Evolutionary conservation across 352 stramenopile species (phyloP), one percentile per base, ranked within the genome.

Genomic region (Phytophthora sansomeana): DNA sequence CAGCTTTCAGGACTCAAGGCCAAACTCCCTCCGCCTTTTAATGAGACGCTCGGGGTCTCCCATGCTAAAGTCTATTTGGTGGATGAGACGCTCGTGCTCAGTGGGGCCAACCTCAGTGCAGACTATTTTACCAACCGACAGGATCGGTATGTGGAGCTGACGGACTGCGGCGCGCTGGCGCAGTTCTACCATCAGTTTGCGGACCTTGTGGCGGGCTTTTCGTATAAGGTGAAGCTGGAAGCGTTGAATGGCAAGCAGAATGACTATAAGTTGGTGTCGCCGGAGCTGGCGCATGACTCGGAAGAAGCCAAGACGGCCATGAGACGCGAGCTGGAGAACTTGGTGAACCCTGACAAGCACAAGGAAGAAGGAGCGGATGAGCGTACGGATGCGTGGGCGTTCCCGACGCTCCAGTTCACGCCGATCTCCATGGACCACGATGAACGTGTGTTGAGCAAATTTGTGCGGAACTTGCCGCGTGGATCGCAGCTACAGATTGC

Each of bases 71-170:
- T 92, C 16, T 96, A 96, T 48, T 56, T 93, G 8, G 81, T 87
- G 43, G 89, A 96, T 66, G 83, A 94, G 51, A 90, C 74, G 26
- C 75, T 95, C 28, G 80, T 95, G 38, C 78, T 95, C 11, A 93
- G 83, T 48, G 89, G 87, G 9, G 89, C 89, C 7, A 96, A 96
- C 56, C 63, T 96, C 6, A 93, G 83, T 54, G 65, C 78, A 3
- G 87, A 95, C 59, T 96, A 96, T 48, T 96, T 96, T 21, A 93
- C 85, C 1, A 89, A 91, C 44, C 63, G 89, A 32, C 86, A 94
- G 50, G 89, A 95, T 54, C 78, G 89, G 19, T 95, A 95, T 67
- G 74, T 95, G 46, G 63, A 93, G 44, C 66, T 95, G 42, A 57
- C 70, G 13, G 36, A 82, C 30, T 90, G 78, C 39, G 62, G 73